A percentile compares a stretch with the other conserved stretches of the same genome.
phyloP scores from a whole-genome alignment of 495 filamentous ascomycete genomes.

The Trichoderma reesei region DNA sequence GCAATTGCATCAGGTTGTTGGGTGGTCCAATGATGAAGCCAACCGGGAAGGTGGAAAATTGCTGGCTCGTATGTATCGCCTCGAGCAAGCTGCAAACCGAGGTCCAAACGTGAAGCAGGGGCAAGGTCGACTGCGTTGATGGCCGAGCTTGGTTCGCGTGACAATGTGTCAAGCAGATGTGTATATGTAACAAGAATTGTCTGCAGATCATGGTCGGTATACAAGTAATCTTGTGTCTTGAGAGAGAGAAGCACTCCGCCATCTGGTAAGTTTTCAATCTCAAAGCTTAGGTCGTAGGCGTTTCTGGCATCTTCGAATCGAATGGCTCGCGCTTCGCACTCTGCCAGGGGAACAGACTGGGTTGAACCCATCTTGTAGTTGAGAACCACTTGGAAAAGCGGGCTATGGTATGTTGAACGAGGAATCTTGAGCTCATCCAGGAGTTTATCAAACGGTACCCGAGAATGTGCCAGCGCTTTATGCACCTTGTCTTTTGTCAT shows the following conservation, averaged over 20 bases:
- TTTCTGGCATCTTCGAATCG: background rate
- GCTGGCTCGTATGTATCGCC: background rate
- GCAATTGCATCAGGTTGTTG: background rate
- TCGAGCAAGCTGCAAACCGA: background rate
- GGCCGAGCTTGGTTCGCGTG: background rate
- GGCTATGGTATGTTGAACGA: slow-evolving; percentile 16
- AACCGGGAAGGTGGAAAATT: no score
- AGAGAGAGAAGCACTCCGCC: background rate
- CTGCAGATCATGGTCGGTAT: background rate
- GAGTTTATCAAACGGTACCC: slow-evolving; percentile 25
- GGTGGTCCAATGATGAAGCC: background rate
- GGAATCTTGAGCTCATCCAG: slow-evolving; percentile 22
- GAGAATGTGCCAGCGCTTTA: slow-evolving; percentile 18
- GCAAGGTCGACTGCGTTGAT: background rate
- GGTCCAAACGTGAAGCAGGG: background rate
- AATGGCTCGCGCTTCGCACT: background rate
- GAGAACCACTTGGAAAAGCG: slow-evolving; percentile 30
- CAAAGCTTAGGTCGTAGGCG: background rate
- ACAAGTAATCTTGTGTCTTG: background rate
- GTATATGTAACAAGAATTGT: background rate
- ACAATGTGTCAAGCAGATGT: background rate
- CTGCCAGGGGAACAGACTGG: background rate
- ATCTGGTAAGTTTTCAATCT: background rate
- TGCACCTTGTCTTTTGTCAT: slow-evolving; percentile 13
- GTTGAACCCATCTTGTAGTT: slow-evolving; percentile 20